Base-by-base conservation (phyloP, 1,139 yeast genomes). In the Lipomyces yarrowii region DNA sequence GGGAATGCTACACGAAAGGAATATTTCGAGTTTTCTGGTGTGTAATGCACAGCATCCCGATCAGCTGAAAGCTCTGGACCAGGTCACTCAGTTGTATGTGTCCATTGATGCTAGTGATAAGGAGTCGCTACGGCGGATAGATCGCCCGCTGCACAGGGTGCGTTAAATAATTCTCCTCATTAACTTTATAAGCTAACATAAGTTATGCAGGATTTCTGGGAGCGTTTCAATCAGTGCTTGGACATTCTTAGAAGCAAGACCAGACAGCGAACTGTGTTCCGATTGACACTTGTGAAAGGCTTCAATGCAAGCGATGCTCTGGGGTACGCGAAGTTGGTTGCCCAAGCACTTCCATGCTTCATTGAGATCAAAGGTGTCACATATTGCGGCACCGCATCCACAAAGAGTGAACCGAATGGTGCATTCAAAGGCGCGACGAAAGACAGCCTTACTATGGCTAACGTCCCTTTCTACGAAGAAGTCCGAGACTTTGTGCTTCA, bases 11-110 rank as follows among this genome's bases (percentile, higher is more conserved):
- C 98, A 92, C 74, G 88, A 85, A 55, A 83, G 86, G 74, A 88
- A 84, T 59, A 92, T 92, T 60, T 89, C 96, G 1, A 88, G 96
- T 64, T 92, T 92, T 77, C 82, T 92, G 74, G 98, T 92, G 18
- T 92, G 98, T 79, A 92, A 92, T 76, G 98, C 98, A 10, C 98
- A 92, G 79, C 98, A 92, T 77, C 98, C 98, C 1, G 93, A 88
- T 68, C 89, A 91, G 69, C 81, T 92, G 70, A 87, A 85, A 32
- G 82, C 83, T 7, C 80, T 92, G 74, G 78, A 84, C 35, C 88
- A 88, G 73, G 98, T 92, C 4, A 92, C 98, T 0, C 98, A 92
- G 78, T 82, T 92, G 64, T 92, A 92, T 74, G 97, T 92, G 26
- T 90, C 96, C 65, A 92, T 92, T 72, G 98, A 92, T 80, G 98